phyloP scores from a whole-genome alignment of 306 rosid genomes.

The Cucurbita pepo region DNA sequence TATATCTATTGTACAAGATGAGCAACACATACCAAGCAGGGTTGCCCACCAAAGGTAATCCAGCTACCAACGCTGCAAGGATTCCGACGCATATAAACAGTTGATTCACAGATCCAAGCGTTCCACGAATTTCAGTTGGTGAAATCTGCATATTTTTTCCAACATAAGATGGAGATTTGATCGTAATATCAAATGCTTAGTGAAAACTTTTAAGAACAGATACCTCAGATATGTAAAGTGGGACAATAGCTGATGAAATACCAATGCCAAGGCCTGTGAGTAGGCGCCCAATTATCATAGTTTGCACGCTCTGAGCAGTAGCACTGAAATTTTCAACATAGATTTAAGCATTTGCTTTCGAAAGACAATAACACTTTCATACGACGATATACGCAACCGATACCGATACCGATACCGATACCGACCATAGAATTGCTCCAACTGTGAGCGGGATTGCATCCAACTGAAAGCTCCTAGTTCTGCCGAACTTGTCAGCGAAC shows the following conservation, averaged over 20 bases:
- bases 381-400: constrained; percentile 7
- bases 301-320: constrained; percentile 81
- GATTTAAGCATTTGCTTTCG: not conserved
- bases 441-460: constrained; percentile 71
- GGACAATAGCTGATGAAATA: constrained; percentile 82
- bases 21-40: constrained; percentile 46
- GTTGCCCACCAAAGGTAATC: constrained; percentile 81
- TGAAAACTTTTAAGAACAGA: not conserved
- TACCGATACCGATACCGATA: constrained; percentile 24
- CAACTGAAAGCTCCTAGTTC: constrained; percentile 75
- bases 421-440: constrained; percentile 77
- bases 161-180: not conserved
- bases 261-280: constrained; percentile 94
- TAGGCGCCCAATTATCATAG: constrained; percentile 81
- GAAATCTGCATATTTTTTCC: constrained; percentile 43
- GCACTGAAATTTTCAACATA: constrained; percentile 35
- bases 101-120: constrained; percentile 86
- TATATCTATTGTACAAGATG: not conserved
- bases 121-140: constrained; percentile 88
- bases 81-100: constrained; percentile 83
- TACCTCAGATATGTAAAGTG: constrained; percentile 94
- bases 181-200: not conserved
- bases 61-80: constrained; percentile 74
- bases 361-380: constrained; percentile 9
- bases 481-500: constrained; percentile 85